phyloP scores from a whole-genome alignment of 305 asterid species.

The Fraxinus sp. region DNA sequence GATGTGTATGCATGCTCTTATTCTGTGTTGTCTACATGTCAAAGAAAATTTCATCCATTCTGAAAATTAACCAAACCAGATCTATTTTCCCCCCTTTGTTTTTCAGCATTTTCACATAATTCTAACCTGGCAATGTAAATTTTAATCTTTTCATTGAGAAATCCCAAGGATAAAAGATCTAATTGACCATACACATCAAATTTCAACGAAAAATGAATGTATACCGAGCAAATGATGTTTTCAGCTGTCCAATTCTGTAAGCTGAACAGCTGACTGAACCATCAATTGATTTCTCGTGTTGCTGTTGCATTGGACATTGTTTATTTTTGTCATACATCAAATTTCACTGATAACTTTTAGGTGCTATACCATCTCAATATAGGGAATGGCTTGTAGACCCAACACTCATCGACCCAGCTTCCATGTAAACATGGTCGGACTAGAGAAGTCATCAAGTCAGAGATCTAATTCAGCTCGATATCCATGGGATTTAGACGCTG shows the following conservation, averaged over 20 bases:
- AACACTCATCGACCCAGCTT: slow-evolving; percentile 96
- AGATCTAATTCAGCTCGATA: slow-evolving; percentile 81
- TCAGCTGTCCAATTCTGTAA: neutral
- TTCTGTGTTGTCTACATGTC: neutral
- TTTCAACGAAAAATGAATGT: neutral
- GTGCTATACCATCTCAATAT: slow-evolving; percentile 9
- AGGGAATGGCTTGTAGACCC: slow-evolving; percentile 98
- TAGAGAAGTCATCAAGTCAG: slow-evolving; percentile 66
- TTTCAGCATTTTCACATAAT: neutral
- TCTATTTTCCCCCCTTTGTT: neutral
- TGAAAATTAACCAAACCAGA: neutral
- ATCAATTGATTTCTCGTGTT: neutral
- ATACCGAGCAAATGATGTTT: neutral
- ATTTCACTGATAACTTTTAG: neutral
- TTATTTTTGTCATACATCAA: neutral
- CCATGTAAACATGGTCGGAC: slow-evolving; percentile 99
- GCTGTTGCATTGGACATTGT: neutral
- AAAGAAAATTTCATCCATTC: neutral
- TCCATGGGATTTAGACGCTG: slow-evolving; percentile 96
- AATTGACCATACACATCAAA: neutral
- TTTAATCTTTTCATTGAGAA: neutral
- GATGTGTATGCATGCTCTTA: slow-evolving; percentile 8
- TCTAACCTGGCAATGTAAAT: neutral
- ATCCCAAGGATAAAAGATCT: neutral
- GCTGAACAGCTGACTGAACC: neutral